phyloP scores from a whole-genome alignment of 148 eudicot genomes.

The Nepenthes mirabilis region DNA sequence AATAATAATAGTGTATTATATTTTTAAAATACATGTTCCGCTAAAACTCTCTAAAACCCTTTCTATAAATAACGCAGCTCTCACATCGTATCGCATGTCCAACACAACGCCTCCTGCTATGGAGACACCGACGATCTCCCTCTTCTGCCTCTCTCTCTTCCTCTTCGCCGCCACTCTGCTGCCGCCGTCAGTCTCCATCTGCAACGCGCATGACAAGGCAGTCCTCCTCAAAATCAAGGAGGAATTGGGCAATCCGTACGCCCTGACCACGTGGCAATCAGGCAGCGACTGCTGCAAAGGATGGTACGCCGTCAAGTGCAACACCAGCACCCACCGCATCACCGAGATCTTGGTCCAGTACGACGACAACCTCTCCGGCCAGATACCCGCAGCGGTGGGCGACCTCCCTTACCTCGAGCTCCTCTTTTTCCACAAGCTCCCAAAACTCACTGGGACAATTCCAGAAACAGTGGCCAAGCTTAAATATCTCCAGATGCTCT shows the following conservation, averaged over 20 bases:
- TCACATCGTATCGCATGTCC: no score
- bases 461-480: neutral
- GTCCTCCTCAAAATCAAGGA: neutral
- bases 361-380: no score
- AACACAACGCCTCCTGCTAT: no score
- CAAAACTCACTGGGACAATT: neutral
- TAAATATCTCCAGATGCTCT: neutral
- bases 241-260: neutral
- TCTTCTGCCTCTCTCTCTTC: neutral
- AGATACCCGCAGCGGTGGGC: no score
- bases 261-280: neutral
- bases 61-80: no score
- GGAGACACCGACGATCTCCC: neutral
- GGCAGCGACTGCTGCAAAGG: no score
- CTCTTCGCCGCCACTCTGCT: neutral
- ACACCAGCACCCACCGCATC: no score
- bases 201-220: neutral
- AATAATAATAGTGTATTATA: no score
- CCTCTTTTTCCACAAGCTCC: neutral
- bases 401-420: neutral
- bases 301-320: no score
- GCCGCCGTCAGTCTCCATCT: neutral
- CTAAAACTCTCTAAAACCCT: no score
- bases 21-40: no score
- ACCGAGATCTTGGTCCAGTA: no score